Evolutionary conservation across 305 asterid genomes (phyloP), one percentile per base, ranked within the genome.

Genomic region (Ruellia speciosa): DNA sequence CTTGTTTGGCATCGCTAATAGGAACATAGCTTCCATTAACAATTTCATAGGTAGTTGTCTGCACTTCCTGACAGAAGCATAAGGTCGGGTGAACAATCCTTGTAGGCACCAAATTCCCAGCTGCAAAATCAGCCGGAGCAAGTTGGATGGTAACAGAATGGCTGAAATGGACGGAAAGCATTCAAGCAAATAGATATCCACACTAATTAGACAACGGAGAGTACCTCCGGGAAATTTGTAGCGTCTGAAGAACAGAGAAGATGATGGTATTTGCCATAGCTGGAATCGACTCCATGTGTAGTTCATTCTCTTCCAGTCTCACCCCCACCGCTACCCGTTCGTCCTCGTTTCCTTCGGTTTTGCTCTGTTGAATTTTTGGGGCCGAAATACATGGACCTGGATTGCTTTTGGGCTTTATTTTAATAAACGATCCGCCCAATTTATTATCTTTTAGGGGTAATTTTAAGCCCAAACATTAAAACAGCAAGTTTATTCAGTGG

Each of bases 21-120:
- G 92, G 83, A 59, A 92, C 75, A 68, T 85, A 87, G 76, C 94
- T 85, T 62, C 95, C 95, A 37, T 75, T 75, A 60, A 66, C 90
- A 70, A 83, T 72, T 70, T 71, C 87, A 75, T 84, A 84, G 2
- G 89, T 54, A 54, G 76, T 34, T 17, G 95, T 82, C 75, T 88
- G 98, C 59, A 92, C 65, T 66, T 77, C 78, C 84, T 73, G 80
- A 69, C 84, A 71, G 65, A 81, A 75, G 74, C 85, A 83, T 51
- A 72, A 12, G 34, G 65, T 55, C 33, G 81, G 85, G 59, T 57
- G 63, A 43, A 61, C 18, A 18, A 68, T 54, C 35, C 59, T 70
- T n/a, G 72, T 60, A 59, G 87, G 85, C 62, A 73, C 67, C 65
- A 71, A 64, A 59, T 58, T 79, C 52, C 62, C 64, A 62, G 80